Percentiles rank a stretch among this genome's conserved stretches.
Conservation (phyloP, 495 filamentous ascomycete genomes). For the Tuber magnatum region DNA sequence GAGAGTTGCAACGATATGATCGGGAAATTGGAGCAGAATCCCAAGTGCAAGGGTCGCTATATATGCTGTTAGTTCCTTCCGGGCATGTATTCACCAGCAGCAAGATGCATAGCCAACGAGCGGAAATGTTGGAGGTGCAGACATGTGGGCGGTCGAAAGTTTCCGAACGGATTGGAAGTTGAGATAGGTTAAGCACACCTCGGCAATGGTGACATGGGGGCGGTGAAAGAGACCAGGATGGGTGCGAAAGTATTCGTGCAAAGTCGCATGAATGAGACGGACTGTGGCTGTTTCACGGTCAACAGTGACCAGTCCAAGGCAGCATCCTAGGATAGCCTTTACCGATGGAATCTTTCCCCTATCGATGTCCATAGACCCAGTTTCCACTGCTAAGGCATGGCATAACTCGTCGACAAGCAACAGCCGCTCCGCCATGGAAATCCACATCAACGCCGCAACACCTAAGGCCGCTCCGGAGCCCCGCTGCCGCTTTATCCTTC, state of each 20-base stretch:
- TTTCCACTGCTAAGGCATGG: not conserved
- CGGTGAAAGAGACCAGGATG: not conserved
- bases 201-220: not conserved
- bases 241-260: not conserved
- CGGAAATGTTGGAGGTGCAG: not conserved
- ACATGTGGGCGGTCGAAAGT: not conserved
- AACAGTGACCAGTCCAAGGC: not conserved
- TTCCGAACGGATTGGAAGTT: not conserved
- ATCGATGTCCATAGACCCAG: not conserved
- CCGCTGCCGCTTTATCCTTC: not conserved
- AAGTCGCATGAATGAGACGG: not conserved
- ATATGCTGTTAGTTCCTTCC: not conserved
- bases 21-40: not conserved
- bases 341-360: not conserved
- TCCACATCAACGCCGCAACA: not conserved
- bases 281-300: not conserved
- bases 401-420: not conserved
- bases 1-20: not conserved
- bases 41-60: not conserved
- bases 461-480: not conserved
- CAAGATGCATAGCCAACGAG: not conserved
- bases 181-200: not conserved
- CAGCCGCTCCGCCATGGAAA: not conserved
- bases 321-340: not conserved
- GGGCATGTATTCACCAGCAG: not conserved